A percentile compares a stretch with the other conserved stretches of the same genome.
Evolutionary conservation across 2,329 filamentous ascomycete genomes (phyloP).

Genomic region (Beauveria caledonica): DNA sequence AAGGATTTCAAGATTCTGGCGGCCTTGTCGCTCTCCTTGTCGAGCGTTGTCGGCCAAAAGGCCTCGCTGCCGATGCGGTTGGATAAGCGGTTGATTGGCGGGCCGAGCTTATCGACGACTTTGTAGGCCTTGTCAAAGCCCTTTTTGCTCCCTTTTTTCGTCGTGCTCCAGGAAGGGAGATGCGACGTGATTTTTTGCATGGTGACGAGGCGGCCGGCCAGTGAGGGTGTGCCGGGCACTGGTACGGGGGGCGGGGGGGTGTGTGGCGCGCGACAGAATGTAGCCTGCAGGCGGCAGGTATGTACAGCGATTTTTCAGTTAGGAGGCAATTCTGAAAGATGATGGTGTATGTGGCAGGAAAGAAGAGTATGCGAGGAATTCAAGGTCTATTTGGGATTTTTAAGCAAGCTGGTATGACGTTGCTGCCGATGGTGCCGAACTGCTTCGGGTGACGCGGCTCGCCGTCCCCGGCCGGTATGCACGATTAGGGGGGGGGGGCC

Average conservation of each 20-base stretch:
- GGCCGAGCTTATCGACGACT: constrained; percentile 45
- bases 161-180: constrained; percentile 42
- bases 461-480: not conserved
- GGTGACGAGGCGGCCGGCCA: not conserved
- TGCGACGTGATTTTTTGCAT: constrained; percentile 29
- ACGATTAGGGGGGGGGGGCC: not conserved
- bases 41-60: constrained; percentile 77
- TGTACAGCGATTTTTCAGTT: no score
- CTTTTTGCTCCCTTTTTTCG: constrained; percentile 49
- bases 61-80: constrained; percentile 78
- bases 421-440: constrained; percentile 1
- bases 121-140: constrained; percentile 68
- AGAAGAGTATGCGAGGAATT: not conserved
- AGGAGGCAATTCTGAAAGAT: not conserved
- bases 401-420: constrained; percentile 7
- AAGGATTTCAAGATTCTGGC: constrained; percentile 77
- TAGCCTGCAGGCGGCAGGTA: not conserved
- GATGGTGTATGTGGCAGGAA: not conserved
- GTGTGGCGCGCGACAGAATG: no score
- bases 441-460: constrained; percentile 8
- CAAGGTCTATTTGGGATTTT: not conserved
- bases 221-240: no score
- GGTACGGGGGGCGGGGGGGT: no score
- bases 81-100: constrained; percentile 70
- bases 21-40: constrained; percentile 87